Base-by-base conservation (phyloP, 371 early-diverging fungal genomes). In the Encephalitozoon romaleae region DNA sequence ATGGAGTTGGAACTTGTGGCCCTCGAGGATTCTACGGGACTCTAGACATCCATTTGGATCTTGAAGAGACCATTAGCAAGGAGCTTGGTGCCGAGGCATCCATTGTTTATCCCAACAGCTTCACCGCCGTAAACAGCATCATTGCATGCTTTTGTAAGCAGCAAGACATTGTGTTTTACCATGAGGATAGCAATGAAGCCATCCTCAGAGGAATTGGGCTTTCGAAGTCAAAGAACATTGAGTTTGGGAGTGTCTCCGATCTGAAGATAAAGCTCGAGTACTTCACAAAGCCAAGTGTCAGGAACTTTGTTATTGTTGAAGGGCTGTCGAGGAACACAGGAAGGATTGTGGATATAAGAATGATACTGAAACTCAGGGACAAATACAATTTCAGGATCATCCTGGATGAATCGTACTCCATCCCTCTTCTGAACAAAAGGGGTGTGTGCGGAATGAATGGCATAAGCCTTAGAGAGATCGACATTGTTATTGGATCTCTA, bases 21-120 rank as follows among this genome's bases (percentile, higher is more conserved):
- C 98, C 98, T 4, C 91, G 94, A 4, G 98, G 98, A n/a, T 99
- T 99, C 84, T 99, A 97, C 84, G 99, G 99, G 70, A 97, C 99
- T 3, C 83, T 93, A 43, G 96, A 99, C 84, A 91, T 96, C 9
- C 99, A 99, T 81, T 89, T 94, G 87, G 89, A 93, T 59, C 87
- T 99, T 47, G 98, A 99, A 85, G 87, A 88, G 67, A 89, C 90
- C 51, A 84, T 99, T 70, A 92, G 95, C 2, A 84, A 87, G 8
- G 92, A 94, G 75, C 83, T 96, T 43, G 93, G 93, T 2, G 89
- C 89, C 45, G 93, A 93, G 63, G 87, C 87, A 21, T 89, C 94
- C n/a, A 94, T 97, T 70, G 89, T 98, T 65, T 99, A 98, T 85
- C 91, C 96, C 30, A 97, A 99, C 86, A 92, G 90, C 2, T 94